Base-by-base conservation (phyloP, 2,329 filamentous ascomycete genomes). In the Colletotrichum cereale region DNA sequence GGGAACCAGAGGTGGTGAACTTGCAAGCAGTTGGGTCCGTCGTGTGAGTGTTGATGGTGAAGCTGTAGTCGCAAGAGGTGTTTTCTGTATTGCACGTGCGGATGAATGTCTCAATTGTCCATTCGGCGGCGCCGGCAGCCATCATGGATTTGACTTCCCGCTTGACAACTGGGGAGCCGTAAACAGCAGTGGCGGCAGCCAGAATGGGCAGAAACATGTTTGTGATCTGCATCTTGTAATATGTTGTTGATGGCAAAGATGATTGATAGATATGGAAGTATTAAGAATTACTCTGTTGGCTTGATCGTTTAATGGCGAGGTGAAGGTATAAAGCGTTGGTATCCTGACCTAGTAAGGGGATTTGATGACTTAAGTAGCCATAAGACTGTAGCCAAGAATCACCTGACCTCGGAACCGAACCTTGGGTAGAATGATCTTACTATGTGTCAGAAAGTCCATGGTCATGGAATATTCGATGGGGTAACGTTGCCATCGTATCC, bases 161-260 rank as follows among this genome's bases (percentile, higher is more conserved):
- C 60, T 72, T 72, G 26, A 47, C 31, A 6, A 69, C 44, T 12
- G 65, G 66, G 14, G 60, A 70, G 40, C 50, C 69, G 26, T 55
- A 62, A 60, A 67, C 61, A 71, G 76, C 75, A 26, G 74, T 75
- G 31, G 74, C 67, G 55, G 77, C 71, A 36, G 80, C 76, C 5
- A 84, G 81, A 44, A 82, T 80, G 38, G 82, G 79, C 64, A 80
- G 76, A 74, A 81, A 75, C 69, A 81, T 74, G 75, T 79, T 78
- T 73, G 82, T 81, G 80, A 85, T 77, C 76, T 85, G 82, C 84
- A 86, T 86, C 44, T 60, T 84, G 75, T 73, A 66, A 73, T 77
- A 74, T 65, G 38, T 26, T 47, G 26, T 24, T 26, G 29, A 42
- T 29, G 26, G 16, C 40, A 29, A 29, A 5, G 26, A 56, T 29